Evolutionary conservation across 352 stramenopile genomes (phyloP).

Genomic region (Globisporangium cystogenes): DNA sequence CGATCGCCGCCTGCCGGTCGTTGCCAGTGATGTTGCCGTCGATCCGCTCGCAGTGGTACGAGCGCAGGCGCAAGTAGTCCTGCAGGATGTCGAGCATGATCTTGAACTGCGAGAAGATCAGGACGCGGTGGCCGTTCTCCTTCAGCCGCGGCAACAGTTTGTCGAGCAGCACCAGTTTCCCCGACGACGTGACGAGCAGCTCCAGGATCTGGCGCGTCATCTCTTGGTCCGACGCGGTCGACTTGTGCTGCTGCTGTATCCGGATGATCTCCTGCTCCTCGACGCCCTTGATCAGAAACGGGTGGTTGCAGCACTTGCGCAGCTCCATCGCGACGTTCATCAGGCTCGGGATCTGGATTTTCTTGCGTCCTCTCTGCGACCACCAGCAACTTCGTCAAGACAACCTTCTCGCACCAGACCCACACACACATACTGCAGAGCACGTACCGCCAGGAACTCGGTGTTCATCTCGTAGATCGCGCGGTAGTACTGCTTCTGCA

Average conservation of each 20-base stretch:
- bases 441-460: slow-evolving; percentile 71
- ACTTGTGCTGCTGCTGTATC: too few species aligned
- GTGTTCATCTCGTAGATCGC: slow-evolving; percentile 93
- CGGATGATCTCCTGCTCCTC: too few species aligned
- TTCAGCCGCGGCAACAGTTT: slow-evolving; percentile 96
- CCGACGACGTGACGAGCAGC: too few species aligned
- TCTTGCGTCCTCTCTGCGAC: slow-evolving; percentile 1
- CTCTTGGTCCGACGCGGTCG: too few species aligned
- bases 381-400: background rate
- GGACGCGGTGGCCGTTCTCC: slow-evolving; percentile 85
- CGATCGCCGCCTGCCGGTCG: slow-evolving; percentile 93
- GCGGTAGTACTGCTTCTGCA: slow-evolving; percentile 90
- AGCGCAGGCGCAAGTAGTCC: slow-evolving; percentile 92
- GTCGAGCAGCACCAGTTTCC: slow-evolving; percentile 96
- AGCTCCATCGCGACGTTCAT: slow-evolving; percentile 88
- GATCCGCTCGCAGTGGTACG: slow-evolving; percentile 98
- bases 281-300: slow-evolving; percentile 85
- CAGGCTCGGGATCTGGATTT: slow-evolving; percentile 56
- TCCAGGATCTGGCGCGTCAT: too few species aligned
- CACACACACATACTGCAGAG: background rate
- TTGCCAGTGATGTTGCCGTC: slow-evolving; percentile 98
- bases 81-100: slow-evolving; percentile 89
- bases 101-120: slow-evolving; percentile 93
- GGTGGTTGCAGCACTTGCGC: slow-evolving; percentile 88
- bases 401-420: background rate